phyloP scores from a whole-genome alignment of 768 basidiomycete species.

The Boletus rubropictus region DNA sequence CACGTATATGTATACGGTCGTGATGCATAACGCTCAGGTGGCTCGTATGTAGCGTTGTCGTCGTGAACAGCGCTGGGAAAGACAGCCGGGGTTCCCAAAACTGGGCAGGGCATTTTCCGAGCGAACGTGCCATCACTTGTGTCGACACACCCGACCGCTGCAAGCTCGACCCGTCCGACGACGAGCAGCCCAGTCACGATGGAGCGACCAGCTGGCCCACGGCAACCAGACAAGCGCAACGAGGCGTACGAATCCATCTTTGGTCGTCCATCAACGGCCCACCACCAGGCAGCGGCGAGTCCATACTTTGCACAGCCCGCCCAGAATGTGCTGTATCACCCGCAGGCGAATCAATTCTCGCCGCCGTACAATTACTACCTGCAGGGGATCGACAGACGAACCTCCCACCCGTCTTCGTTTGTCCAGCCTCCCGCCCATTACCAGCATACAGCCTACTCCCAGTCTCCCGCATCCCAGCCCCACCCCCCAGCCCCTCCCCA shows the following conservation, averaged over 20 bases:
- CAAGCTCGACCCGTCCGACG: neutral
- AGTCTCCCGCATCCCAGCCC: constrained; percentile 29
- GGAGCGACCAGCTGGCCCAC: constrained; percentile 57
- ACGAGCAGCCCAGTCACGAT: constrained; percentile 23
- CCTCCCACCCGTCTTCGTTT: constrained; percentile 40
- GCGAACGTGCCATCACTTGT: constrained; percentile 3
- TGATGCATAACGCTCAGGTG: constrained; percentile 1
- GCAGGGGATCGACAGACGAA: constrained; percentile 40
- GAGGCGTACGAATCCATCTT: constrained; percentile 87
- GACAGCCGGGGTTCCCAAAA: constrained; percentile 21
- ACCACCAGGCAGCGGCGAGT: constrained; percentile 36
- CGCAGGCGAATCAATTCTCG: constrained; percentile 26
- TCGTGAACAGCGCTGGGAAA: constrained; percentile 6
- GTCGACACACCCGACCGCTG: constrained; percentile 8
- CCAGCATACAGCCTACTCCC: constrained; percentile 30
- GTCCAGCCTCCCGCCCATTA: constrained; percentile 22
- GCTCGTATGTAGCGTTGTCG: neutral
- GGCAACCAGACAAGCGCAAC: constrained; percentile 63
- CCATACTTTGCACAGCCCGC: constrained; percentile 17
- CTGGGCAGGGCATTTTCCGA: constrained; percentile 15
- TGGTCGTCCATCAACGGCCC: constrained; percentile 60
- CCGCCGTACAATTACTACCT: constrained; percentile 39
- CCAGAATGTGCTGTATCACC: constrained; percentile 17
- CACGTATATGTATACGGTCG: constrained; percentile 1
- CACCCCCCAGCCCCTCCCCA: constrained; percentile 10